A percentile compares a stretch with the other conserved stretches of the same genome.
Conservation (phyloP, 1,139 yeast genomes). For the Tardiomyces depauwii region DNA sequence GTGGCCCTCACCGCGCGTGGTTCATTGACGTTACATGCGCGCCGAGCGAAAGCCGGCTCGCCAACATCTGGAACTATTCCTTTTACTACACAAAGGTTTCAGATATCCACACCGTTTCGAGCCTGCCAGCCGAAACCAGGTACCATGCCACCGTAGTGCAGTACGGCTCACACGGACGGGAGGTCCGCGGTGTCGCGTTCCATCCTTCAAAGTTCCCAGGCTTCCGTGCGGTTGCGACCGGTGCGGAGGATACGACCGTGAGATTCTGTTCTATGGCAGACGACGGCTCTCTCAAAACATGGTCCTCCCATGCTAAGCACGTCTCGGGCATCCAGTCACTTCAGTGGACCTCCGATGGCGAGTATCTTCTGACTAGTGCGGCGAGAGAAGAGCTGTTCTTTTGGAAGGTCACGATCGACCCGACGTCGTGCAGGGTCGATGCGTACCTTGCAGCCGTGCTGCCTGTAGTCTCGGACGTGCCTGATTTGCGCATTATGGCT, state of each 20-base stretch:
- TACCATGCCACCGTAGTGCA: conserved; percentile 6
- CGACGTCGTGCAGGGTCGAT: conserved; percentile 8
- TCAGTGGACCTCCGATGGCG: conserved; percentile 41
- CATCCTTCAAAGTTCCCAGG: conserved; percentile 14
- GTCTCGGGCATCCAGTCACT: conserved; percentile 79
- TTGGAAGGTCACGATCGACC: conserved; percentile 44
- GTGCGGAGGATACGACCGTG: conserved; percentile 82
- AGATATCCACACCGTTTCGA: conserved; percentile 13
- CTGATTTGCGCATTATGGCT: conserved; percentile 86
- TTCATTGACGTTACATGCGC: conserved; percentile 27
- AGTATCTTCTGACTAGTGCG: conserved; percentile 56
- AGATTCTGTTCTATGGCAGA: conserved; percentile 39
- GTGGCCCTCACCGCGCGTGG: conserved; percentile 90
- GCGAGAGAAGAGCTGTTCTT: conserved; percentile 83
- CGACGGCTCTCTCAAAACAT: conserved; percentile 24
- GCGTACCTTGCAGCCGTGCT: conserved; percentile 19
- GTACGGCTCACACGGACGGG: conserved; percentile 84
- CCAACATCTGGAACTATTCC: conserved; percentile 16
- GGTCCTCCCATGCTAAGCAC: conserved; percentile 66
- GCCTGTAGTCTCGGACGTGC: conserved; percentile 37
- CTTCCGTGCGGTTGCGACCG: conserved; percentile 43
- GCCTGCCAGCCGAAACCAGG: background rate
- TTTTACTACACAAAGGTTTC: conserved; percentile 47
- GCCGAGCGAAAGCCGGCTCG: conserved; percentile 7
- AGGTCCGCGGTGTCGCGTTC: conserved; percentile 32